Evolutionary conservation across 768 basidiomycete genomes (phyloP), one percentile per base, ranked within the genome.

Genomic region (Trametes cingulata): DNA sequence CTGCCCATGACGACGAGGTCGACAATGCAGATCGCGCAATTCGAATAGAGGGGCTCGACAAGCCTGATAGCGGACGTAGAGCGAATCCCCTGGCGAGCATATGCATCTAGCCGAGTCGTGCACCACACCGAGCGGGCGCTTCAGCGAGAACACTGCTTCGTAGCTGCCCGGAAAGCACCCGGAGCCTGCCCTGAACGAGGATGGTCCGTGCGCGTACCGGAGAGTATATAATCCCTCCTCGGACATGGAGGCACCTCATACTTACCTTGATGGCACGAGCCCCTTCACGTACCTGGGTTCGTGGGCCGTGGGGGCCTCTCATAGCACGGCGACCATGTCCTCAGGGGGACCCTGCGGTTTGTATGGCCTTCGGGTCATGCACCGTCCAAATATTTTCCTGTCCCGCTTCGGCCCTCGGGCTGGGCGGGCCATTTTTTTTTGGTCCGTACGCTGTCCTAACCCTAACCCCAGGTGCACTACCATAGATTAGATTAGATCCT

Each of bases 321-420:
- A 81, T 79, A 78, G 80, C 79, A 81, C 80, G 80, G 80, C 80
- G 80, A 80, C 80, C 77, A 46, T 80, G 78, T 80, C 80, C 80
- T 61, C 78, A 79, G 76, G 76, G 78, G 76, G 74, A 68, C 54
- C 67, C 40, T 57, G 56, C 67, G 74, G 75, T 75, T 81, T 81
- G 80, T 80, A 76, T 79, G 72, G 65, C 76, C 74, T 75, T 69
- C 73, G 73, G 74, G 74, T 72, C 73, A 75, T 76, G 76, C 76
- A 77, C 73, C 71, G 75, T 77, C 75, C 69, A 64, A 77, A 77
- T 77, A 77, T 77, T 77, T 77, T 66, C 76, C 76, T 71, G 76
- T 76, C 71, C 75, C 70, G 69, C 69, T 75, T 71, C 68, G 78
- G 80, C 79, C 79, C 79, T 80, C 79, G 77, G 78, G 78, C 79